These are phyloP conservation scores for Calonectria ilicicola DNA, from an alignment of 2,329 filamentous ascomycete genomes.

Conservation along the genomic window DNA sequence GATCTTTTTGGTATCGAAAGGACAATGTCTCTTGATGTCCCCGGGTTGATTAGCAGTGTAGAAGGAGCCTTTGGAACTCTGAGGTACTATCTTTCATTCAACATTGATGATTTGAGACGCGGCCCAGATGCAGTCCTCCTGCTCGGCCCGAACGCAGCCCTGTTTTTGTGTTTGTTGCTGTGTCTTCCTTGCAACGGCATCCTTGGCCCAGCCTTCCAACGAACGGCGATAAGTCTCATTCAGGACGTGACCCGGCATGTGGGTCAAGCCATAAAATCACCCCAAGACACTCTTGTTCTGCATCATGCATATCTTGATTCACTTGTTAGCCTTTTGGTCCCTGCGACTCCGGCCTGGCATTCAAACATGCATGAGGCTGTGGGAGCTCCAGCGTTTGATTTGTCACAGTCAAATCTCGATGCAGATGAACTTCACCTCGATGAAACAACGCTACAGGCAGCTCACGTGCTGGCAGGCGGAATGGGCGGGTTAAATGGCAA, in stretches of 20 bases:
- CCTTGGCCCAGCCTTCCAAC: constrained; percentile 28
- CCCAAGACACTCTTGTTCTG: constrained; percentile 25
- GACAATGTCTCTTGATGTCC: constrained; percentile 13
- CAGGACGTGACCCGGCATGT: constrained; percentile 18
- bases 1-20: constrained; percentile 14
- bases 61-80: constrained; percentile 22
- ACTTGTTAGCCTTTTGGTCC: background rate
- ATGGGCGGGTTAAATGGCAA: background rate
- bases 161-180: constrained; percentile 26
- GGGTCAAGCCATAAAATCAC: constrained; percentile 20
- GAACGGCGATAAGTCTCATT: constrained; percentile 17
- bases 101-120: constrained; percentile 23
- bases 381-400: background rate
- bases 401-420: background rate
- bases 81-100: constrained; percentile 20
- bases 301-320: constrained; percentile 20
- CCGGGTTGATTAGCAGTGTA: constrained; percentile 15
- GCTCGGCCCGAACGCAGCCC: constrained; percentile 26
- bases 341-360: background rate
- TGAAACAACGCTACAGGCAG: background rate
- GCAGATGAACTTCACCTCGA: background rate
- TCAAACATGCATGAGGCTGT: background rate
- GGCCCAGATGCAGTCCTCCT: constrained; percentile 27
- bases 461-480: background rate
- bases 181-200: constrained; percentile 28